phyloP scores from a whole-genome alignment of 164 flowering plant species.

The Stephania japonica region DNA sequence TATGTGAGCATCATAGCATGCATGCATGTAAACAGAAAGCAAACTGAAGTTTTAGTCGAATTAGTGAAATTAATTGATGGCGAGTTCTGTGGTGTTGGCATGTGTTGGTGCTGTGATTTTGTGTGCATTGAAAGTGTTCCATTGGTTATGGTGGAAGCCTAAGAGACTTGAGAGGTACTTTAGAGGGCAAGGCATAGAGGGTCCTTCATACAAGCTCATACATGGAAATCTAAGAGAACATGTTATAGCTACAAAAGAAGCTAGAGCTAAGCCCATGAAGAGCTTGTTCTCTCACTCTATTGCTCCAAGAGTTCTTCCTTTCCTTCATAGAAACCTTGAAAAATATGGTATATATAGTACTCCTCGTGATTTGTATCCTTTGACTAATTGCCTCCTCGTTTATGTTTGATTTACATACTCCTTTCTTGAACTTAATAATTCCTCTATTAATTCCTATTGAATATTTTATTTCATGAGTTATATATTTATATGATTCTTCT shows the following conservation, averaged over 20 bases:
- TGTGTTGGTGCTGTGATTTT: not conserved
- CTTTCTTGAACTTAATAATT: not conserved
- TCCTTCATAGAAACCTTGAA: conserved; percentile 8
- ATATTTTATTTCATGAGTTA: no score
- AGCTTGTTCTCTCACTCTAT: conserved; percentile 18
- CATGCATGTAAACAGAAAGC: no score
- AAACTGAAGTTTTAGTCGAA: not conserved
- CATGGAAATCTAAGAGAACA: conserved; percentile 27
- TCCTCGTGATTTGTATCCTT: no score
- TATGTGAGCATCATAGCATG: no score
- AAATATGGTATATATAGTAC: conserved; percentile 26
- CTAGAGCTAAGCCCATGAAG: conserved; percentile 23
- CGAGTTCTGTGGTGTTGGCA: not conserved
- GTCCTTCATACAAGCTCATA: conserved; percentile 29
- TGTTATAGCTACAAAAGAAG: conserved; percentile 5
- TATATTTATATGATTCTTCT: no score
- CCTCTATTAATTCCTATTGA: not conserved
- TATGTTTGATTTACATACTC: not conserved
- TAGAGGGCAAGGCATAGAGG: conserved; percentile 29
- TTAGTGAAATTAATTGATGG: not conserved
- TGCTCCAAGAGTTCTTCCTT: conserved; percentile 22
- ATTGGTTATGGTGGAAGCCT: conserved; percentile 42
- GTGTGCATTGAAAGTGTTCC: conserved; percentile 18
- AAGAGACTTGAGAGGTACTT: conserved; percentile 27
- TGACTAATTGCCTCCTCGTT: no score